A percentile compares a stretch with the other conserved stretches of the same genome.
phyloP scores from a whole-genome alignment of 73 alveolate species.

The Symbiodinium natans region DNA sequence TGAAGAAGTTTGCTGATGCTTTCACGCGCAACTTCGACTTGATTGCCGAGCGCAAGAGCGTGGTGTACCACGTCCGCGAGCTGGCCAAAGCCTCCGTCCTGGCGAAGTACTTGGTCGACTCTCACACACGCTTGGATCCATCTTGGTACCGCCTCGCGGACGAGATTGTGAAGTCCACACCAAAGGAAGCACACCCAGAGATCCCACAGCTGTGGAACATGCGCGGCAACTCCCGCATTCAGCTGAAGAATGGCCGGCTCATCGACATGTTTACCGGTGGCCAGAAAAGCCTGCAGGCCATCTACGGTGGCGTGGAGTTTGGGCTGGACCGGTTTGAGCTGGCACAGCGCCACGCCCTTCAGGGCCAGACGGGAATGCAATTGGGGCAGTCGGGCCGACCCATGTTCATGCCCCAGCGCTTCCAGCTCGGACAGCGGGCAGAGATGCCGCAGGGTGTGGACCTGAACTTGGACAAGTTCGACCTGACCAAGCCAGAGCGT shows the following conservation, averaged over 20 bases:
- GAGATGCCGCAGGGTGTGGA: slow-evolving; percentile 94
- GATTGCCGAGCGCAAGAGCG: slow-evolving; percentile 94
- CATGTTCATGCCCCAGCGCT: slow-evolving; percentile 89
- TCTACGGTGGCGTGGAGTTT: slow-evolving; percentile 90
- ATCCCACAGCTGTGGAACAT: slow-evolving; percentile 91
- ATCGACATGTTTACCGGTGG: slow-evolving; percentile 89
- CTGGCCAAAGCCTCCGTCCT: slow-evolving; percentile 78
- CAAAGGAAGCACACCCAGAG: slow-evolving; percentile 66
- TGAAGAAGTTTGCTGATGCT: slow-evolving; percentile 77
- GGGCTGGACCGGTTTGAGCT: slow-evolving; percentile 90
- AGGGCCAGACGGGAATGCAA: slow-evolving; percentile 88
- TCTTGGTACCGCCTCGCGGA: slow-evolving; percentile 65
- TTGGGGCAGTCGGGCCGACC: slow-evolving; percentile 88
- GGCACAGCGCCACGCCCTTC: slow-evolving; percentile 87
- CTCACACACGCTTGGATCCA: slow-evolving; percentile 76
- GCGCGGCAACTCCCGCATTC: slow-evolving; percentile 85
- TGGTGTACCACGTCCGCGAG: slow-evolving; percentile 78
- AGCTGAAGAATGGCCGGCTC: slow-evolving; percentile 92
- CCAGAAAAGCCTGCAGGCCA: slow-evolving; percentile 72
- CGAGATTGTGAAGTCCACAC: slow-evolving; percentile 79
- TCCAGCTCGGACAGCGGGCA: slow-evolving; percentile 77
- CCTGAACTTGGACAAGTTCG: slow-evolving; percentile 91
- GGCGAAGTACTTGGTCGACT: slow-evolving; percentile 92
- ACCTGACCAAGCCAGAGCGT: slow-evolving; percentile 54
- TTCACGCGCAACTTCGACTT: slow-evolving; percentile 76